These are phyloP conservation scores for Prunus fruticosa DNA, from an alignment of 306 rosid species.

Conservation along the genomic window DNA sequence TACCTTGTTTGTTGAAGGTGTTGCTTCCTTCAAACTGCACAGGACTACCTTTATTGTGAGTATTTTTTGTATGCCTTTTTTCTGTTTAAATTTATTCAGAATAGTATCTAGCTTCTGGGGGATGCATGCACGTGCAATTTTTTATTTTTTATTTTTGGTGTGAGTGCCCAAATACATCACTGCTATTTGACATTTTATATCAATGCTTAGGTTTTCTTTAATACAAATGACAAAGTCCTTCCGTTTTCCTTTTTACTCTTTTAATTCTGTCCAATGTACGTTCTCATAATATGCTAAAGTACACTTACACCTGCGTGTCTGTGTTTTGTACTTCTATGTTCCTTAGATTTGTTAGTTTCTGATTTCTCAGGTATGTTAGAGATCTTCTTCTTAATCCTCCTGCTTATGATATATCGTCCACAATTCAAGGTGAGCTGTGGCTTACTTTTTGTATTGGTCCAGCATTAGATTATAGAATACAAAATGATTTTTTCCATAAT, in stretches of 20 bases:
- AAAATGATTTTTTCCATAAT: neutral
- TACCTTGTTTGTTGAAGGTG: conserved; percentile 91
- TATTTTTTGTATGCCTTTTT: neutral
- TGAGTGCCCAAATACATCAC: no score
- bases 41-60: conserved; percentile 82
- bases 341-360: conserved; percentile 3
- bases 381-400: conserved; percentile 98
- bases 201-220: neutral
- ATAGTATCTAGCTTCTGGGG: no score
- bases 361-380: conserved; percentile 62
- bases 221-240: neutral
- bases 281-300: neutral
- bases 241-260: neutral
- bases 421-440: conserved; percentile 74
- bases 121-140: neutral
- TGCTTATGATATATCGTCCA: conserved; percentile 71
- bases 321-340: conserved; percentile 3
- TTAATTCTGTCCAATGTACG: neutral
- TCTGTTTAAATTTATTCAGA: neutral
- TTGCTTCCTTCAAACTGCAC: conserved; percentile 76
- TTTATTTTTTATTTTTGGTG: no score
- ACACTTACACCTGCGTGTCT: neutral
- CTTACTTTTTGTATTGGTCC: neutral
- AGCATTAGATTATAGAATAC: neutral
- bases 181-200: neutral